phyloP scores from a whole-genome alignment of 805 yeast species.

The Metschnikowia hibisci region DNA sequence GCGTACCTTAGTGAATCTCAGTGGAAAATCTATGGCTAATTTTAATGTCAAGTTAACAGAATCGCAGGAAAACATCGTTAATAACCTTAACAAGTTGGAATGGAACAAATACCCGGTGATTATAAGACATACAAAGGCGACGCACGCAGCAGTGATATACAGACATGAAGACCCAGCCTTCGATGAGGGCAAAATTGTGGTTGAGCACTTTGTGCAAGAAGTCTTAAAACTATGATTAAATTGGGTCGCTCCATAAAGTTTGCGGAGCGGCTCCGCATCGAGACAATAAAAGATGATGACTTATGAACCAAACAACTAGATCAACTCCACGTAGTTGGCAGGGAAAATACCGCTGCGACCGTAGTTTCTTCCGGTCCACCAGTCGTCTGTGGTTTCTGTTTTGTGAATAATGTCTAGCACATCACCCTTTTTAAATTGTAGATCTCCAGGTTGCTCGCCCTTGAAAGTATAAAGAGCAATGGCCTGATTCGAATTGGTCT shows the following conservation, averaged over 20 bases:
- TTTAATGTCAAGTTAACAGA: slow-evolving; percentile 11
- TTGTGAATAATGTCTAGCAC: slow-evolving; percentile 81
- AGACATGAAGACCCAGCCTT: slow-evolving; percentile 49
- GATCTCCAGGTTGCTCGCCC: slow-evolving; percentile 92
- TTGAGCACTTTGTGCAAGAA: slow-evolving; percentile 57
- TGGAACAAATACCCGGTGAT: slow-evolving; percentile 17
- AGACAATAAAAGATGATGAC: too few relatives aligned
- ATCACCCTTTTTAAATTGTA: slow-evolving; percentile 92
- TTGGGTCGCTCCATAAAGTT: too few relatives aligned
- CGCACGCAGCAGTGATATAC: slow-evolving; percentile 82
- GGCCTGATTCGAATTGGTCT: slow-evolving; percentile 63
- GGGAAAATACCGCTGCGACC: slow-evolving; percentile 93
- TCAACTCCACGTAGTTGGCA: slow-evolving; percentile 89
- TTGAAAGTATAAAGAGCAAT: slow-evolving; percentile 84
- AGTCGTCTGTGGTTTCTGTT: slow-evolving; percentile 86
- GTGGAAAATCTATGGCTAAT: slow-evolving; percentile 9
- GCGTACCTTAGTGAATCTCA: slow-evolving; percentile 8
- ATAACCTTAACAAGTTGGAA: slow-evolving; percentile 9
- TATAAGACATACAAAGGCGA: slow-evolving; percentile 58
- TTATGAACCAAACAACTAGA: slow-evolving; percentile 23
- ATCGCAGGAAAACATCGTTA: slow-evolving; percentile 8
- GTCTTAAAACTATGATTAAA: slow-evolving; percentile 16
- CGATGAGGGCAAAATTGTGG: slow-evolving; percentile 66
- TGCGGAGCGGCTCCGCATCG: too few relatives aligned
- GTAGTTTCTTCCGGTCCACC: slow-evolving; percentile 96